These are phyloP conservation scores for Rhizomucor miehei DNA, from an alignment of 371 early-diverging fungal genomes.

Conservation along the genomic window DNA sequence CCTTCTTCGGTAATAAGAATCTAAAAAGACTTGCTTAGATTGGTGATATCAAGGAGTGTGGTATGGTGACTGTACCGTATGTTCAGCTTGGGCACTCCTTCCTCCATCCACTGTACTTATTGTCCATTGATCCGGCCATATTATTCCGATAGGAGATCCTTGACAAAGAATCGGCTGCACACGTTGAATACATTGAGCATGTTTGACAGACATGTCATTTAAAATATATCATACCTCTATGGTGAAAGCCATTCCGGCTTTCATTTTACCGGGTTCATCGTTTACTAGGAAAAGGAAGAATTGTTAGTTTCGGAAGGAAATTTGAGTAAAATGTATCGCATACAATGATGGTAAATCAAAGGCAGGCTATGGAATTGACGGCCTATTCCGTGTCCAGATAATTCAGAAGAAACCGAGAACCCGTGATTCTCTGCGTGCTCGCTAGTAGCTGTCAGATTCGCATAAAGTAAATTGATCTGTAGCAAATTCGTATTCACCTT, in stretches of 20 bases:
- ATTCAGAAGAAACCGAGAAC: conserved; percentile 67
- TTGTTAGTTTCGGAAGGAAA: no score
- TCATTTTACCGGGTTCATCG: conserved; percentile 63
- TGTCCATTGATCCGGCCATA: conserved; percentile 93
- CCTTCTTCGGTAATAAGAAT: no score
- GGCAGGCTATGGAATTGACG: conserved; percentile 64
- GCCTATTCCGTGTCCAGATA: conserved; percentile 92
- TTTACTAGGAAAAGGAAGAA: no score
- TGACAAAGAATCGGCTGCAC: conserved; percentile 76
- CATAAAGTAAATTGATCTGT: background rate
- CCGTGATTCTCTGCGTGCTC: conserved; percentile 52
- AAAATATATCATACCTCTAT: conserved; percentile 40
- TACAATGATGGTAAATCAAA: conserved; percentile 62
- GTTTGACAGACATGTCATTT: background rate
- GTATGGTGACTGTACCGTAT: conserved; percentile 48
- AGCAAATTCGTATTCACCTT: conserved; percentile 37
- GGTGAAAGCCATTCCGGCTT: conserved; percentile 80
- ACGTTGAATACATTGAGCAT: background rate
- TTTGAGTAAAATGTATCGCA: no score
- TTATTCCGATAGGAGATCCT: conserved; percentile 63
- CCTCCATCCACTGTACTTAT: conserved; percentile 79
- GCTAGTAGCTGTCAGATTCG: conserved; percentile 14
- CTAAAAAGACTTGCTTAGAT: no score
- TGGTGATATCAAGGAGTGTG: no score
- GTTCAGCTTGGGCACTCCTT: conserved; percentile 90